Percentiles rank a stretch among this genome's conserved stretches.
Evolutionary conservation across 2,329 filamentous ascomycete genomes (phyloP).

Genomic region (Aureobasidium musti): DNA sequence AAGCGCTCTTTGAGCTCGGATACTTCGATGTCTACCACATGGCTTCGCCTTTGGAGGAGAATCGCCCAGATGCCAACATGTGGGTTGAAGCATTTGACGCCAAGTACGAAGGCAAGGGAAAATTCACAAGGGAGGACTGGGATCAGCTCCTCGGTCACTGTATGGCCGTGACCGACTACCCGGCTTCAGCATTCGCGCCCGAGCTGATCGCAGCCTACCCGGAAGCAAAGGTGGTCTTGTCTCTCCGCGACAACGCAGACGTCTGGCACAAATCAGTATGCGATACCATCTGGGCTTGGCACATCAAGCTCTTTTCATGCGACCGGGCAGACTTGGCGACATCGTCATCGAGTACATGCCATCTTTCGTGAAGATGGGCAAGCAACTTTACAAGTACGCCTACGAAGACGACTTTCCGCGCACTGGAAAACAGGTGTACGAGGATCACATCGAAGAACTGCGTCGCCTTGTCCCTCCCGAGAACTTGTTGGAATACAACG

Average conservation of each 20-base stretch:
- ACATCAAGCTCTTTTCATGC: too few species aligned
- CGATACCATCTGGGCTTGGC: too few species aligned
- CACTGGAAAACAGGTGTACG: constrained; percentile 64
- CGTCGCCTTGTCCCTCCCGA: constrained; percentile 50
- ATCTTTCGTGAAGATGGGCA: too few species aligned
- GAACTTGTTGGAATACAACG: constrained; percentile 56
- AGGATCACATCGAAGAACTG: constrained; percentile 57
- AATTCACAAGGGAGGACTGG: constrained; percentile 67
- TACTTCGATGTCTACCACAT: constrained; percentile 72
- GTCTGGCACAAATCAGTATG: too few species aligned
- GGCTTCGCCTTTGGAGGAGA: constrained; percentile 69
- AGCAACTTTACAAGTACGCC: too few species aligned
- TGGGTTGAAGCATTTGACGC: constrained; percentile 69
- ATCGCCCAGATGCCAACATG: constrained; percentile 66
- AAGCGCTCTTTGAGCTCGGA: constrained; percentile 65
- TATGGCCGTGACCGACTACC: constrained; percentile 69
- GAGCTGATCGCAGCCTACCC: constrained; percentile 72
- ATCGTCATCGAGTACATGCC: too few species aligned
- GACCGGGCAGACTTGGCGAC: too few species aligned
- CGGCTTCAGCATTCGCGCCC: constrained; percentile 66
- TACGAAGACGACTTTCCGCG: constrained; percentile 68
- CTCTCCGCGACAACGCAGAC: constrained; percentile 65
- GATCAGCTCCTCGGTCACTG: constrained; percentile 67
- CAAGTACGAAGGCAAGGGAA: constrained; percentile 62
- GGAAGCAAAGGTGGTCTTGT: constrained; percentile 70